Evolutionary conservation across 805 yeast species (phyloP).

Genomic region (Clavispora phyllophila): DNA sequence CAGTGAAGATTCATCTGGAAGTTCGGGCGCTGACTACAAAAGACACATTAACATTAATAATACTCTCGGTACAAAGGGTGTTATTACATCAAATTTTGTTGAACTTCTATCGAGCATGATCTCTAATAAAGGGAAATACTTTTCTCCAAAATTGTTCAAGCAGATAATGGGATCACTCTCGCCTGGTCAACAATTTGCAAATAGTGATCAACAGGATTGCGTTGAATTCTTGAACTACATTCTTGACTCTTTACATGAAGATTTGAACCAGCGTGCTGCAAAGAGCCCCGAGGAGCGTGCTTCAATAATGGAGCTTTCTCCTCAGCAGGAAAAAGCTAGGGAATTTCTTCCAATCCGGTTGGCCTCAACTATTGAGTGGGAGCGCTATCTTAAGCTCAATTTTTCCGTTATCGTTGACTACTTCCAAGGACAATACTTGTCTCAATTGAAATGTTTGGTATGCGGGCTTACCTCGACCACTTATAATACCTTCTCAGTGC

Average conservation of each 20-base stretch:
- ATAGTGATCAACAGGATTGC: constrained; percentile 78
- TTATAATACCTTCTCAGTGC: constrained; percentile 72
- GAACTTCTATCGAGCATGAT: constrained; percentile 52
- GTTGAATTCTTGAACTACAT: constrained; percentile 74
- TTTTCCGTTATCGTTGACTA: constrained; percentile 74
- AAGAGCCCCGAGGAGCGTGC: constrained; percentile 27
- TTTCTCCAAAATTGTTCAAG: constrained; percentile 64
- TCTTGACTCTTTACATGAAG: constrained; percentile 78
- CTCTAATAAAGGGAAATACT: constrained; percentile 39
- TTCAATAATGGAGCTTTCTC: constrained; percentile 42
- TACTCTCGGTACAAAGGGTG: constrained; percentile 76
- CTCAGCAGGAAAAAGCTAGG: constrained; percentile 64
- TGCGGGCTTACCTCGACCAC: constrained; percentile 81
- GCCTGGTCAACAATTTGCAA: constrained; percentile 51
- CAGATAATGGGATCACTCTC: constrained; percentile 63
- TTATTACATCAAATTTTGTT: constrained; percentile 65
- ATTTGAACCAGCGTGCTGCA: constrained; percentile 59
- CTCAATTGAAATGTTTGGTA: constrained; percentile 66
- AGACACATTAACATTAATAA: constrained; percentile 69
- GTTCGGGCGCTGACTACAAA: constrained; percentile 44
- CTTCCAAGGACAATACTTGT: constrained; percentile 85
- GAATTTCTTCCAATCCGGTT: constrained; percentile 71
- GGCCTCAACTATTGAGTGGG: constrained; percentile 92
- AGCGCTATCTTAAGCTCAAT: constrained; percentile 71
- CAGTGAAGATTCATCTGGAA: neutral